phyloP scores from a whole-genome alignment of 2,329 filamentous ascomycete species.

The Juglanconis oblonga region DNA sequence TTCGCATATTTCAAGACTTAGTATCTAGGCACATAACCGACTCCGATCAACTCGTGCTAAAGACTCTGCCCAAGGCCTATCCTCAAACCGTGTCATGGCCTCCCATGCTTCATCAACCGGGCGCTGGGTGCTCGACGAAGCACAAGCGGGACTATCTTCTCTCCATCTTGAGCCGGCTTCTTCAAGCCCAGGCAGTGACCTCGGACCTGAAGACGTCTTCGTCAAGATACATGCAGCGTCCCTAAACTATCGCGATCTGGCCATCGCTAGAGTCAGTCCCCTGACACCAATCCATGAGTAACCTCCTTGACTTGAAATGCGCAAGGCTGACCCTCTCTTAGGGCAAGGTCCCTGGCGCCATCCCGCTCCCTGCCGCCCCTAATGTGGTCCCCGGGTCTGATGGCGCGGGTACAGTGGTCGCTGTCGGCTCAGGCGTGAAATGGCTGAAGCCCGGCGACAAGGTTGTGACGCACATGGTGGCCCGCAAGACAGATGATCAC shows the following conservation, averaged over 20 bases:
- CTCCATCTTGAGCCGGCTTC: background rate
- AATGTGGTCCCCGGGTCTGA: conserved; percentile 34
- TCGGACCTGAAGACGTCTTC: conserved; percentile 58
- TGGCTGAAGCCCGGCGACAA: conserved; percentile 49
- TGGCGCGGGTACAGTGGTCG: conserved; percentile 41
- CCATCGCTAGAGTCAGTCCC: conserved; percentile 33
- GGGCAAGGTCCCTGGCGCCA: conserved; percentile 5
- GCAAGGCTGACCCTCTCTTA: conserved; percentile 20
- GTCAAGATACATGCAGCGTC: conserved; percentile 53
- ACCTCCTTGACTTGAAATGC: conserved; percentile 13
- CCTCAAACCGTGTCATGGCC: background rate
- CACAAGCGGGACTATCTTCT: conserved; percentile 9
- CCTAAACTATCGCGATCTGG: conserved; percentile 47
- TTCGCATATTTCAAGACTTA: too few species aligned
- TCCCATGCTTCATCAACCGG: background rate
- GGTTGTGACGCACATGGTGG: conserved; percentile 48
- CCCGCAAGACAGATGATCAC: conserved; percentile 19
- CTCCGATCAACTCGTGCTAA: background rate
- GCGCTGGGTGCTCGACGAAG: conserved; percentile 10
- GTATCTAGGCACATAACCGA: too few species aligned
- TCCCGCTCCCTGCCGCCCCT: conserved; percentile 15
- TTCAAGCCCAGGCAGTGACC: conserved; percentile 23
- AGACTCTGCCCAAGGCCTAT: background rate
- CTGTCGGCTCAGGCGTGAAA: conserved; percentile 50
- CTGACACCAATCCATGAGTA: background rate